These are phyloP conservation scores for Pyricularia pennisetigena DNA, from an alignment of 2,329 filamentous ascomycete species.

Conservation along the genomic window DNA sequence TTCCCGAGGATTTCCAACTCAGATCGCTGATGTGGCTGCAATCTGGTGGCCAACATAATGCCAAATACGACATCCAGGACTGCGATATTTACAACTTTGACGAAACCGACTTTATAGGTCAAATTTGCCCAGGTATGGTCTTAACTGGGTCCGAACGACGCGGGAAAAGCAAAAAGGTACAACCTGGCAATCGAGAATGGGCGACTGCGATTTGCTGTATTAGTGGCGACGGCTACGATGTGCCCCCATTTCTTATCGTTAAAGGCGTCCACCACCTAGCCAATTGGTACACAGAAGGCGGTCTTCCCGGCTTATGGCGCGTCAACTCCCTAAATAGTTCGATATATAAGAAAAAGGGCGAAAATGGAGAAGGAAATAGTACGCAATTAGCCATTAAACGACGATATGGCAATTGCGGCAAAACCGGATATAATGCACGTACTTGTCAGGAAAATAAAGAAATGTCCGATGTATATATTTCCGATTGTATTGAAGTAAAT, in stretches of 20 bases:
- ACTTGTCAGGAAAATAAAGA: constrained; percentile 7
- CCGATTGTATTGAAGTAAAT: constrained; percentile 5
- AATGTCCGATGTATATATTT: constrained; percentile 6
- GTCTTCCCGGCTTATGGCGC: too few species aligned
- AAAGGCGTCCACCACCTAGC: too few species aligned
- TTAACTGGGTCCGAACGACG: too few species aligned
- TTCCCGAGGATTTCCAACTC: not conserved
- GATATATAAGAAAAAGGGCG: not conserved
- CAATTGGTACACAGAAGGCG: too few species aligned
- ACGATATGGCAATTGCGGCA: constrained; percentile 4
- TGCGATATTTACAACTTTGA: too few species aligned
- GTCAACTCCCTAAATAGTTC: not conserved
- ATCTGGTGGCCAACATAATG: not conserved
- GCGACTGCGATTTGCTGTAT: too few species aligned
- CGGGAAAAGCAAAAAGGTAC: too few species aligned
- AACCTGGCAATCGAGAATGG: too few species aligned
- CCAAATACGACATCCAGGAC: not conserved
- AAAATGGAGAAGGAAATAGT: not conserved
- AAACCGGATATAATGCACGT: constrained; percentile 7
- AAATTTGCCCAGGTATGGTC: too few species aligned
- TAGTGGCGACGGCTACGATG: not conserved
- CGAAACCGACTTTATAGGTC: too few species aligned
- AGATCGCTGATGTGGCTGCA: not conserved
- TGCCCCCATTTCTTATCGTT: too few species aligned
- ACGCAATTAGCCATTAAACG: not conserved